Conservation (phyloP, 495 filamentous ascomycete genomes). For the Geopyxis carbonaria region DNA sequence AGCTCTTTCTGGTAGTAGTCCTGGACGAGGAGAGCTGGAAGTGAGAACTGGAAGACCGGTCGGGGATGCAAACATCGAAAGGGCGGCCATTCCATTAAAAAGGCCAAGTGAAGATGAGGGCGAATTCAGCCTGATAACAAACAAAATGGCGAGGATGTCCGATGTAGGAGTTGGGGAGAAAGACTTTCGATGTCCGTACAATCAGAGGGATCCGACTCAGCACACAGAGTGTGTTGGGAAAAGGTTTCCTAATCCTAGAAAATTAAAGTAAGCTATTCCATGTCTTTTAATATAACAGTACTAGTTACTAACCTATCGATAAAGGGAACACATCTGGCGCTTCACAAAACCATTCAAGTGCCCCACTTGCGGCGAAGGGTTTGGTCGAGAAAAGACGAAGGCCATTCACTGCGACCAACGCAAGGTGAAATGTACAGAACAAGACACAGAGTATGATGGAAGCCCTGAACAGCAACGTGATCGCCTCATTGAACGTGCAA, state of each 20-base stretch:
- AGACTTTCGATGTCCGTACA: conserved; percentile 16
- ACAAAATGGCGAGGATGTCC: background rate
- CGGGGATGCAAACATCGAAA: background rate
- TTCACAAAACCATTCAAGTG: conserved; percentile 24
- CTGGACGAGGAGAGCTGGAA: background rate
- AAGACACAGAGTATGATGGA: conserved; percentile 13
- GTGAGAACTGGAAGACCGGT: background rate
- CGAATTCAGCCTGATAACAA: conserved; percentile 3
- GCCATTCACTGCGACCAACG: conserved; percentile 21
- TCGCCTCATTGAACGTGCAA: conserved; percentile 14
- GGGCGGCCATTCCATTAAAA: conserved; percentile 4
- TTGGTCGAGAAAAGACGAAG: conserved; percentile 24
- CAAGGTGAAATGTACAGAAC: conserved; percentile 18
- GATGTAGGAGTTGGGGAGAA: conserved; percentile 7
- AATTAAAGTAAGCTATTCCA: conserved; percentile 18
- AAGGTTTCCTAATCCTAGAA: conserved; percentile 22
- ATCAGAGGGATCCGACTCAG: conserved; percentile 3
- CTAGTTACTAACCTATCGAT: conserved; percentile 5
- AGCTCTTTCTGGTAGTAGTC: background rate
- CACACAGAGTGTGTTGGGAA: conserved; percentile 17
- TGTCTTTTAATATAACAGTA: background rate
- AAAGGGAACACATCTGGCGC: conserved; percentile 25
- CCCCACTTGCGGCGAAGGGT: conserved; percentile 16
- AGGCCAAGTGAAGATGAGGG: conserved; percentile 11
- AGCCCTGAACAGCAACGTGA: conserved; percentile 17